These are phyloP conservation scores for Trifolium subterraneum DNA, from an alignment of 306 rosid species.

Conservation along the genomic window DNA sequence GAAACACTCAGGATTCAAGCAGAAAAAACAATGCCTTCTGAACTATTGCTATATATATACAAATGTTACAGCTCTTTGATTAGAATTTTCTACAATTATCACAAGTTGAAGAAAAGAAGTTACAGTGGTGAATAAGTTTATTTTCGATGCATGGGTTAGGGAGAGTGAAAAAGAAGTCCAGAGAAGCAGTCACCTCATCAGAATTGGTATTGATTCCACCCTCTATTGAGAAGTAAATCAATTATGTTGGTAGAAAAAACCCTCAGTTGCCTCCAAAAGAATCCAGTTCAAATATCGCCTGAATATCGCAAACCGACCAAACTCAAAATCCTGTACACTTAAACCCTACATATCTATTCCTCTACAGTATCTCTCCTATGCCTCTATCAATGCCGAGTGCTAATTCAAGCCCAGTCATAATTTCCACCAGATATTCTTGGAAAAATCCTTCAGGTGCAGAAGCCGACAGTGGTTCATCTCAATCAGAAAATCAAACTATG, in stretches of 20 bases:
- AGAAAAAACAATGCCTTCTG: conserved; percentile 64
- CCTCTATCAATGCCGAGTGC: conserved; percentile 49
- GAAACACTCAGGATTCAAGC: conserved; percentile 47
- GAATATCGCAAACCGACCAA: conserved; percentile 57
- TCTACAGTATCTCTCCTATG: conserved; percentile 61
- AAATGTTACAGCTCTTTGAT: conserved; percentile 62
- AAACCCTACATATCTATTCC: conserved; percentile 62
- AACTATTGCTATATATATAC: conserved; percentile 67
- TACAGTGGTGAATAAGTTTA: conserved; percentile 55
- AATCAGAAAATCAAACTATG: conserved; percentile 48
- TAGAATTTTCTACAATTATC: conserved; percentile 56
- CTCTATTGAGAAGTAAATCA: conserved; percentile 63
- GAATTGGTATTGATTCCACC: conserved; percentile 61
- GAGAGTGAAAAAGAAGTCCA: conserved; percentile 51
- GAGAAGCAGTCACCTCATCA: conserved; percentile 53
- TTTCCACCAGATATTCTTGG: conserved; percentile 45
- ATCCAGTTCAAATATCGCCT: conserved; percentile 59
- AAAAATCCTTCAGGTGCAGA: conserved; percentile 43
- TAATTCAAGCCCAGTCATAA: conserved; percentile 37
- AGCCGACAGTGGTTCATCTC: conserved; percentile 44
- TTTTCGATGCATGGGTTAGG: conserved; percentile 46
- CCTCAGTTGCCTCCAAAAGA: conserved; percentile 78
- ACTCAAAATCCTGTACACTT: conserved; percentile 66
- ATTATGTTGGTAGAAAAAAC: conserved; percentile 61
- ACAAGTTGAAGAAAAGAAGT: conserved; percentile 53